A percentile compares a stretch with the other conserved stretches of the same genome.
Conservation (phyloP, 257 asterid species). For the Phtheirospermum japonicum region DNA sequence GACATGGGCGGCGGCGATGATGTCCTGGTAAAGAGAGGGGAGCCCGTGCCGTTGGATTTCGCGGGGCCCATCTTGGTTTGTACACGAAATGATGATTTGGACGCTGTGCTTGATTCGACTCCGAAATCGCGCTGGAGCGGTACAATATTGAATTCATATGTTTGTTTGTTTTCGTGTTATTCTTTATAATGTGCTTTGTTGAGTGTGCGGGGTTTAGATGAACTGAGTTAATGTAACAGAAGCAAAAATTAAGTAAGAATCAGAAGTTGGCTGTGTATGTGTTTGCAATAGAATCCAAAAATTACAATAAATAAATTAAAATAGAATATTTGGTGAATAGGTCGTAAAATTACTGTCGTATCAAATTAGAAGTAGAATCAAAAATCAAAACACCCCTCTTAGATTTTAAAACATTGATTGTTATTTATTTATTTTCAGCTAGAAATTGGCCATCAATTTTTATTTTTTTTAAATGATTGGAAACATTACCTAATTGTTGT, state of each 20-base stretch:
- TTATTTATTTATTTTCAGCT: too few relatives aligned
- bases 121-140: conserved; percentile 92
- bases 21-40: conserved; percentile 79
- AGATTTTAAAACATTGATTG: too few relatives aligned
- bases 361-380: too few relatives aligned
- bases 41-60: conserved; percentile 74
- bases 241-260: background rate
- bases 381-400: too few relatives aligned
- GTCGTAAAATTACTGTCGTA: too few relatives aligned
- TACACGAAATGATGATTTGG: conserved; percentile 90
- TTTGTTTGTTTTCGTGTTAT: background rate
- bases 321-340: too few relatives aligned
- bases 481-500: too few relatives aligned
- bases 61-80: conserved; percentile 85
- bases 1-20: conserved; percentile 88
- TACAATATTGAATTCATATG: conserved; percentile 29
- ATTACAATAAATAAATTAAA: too few relatives aligned
- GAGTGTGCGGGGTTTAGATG: background rate
- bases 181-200: background rate
- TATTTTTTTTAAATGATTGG: too few relatives aligned
- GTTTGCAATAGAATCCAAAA: too few relatives aligned
- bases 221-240: background rate
- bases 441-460: too few relatives aligned
- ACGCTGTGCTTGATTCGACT: conserved; percentile 82
- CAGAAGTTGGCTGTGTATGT: too few relatives aligned